Conservation (phyloP, 2,329 filamentous ascomycete species). For the Nemania diffusa region DNA sequence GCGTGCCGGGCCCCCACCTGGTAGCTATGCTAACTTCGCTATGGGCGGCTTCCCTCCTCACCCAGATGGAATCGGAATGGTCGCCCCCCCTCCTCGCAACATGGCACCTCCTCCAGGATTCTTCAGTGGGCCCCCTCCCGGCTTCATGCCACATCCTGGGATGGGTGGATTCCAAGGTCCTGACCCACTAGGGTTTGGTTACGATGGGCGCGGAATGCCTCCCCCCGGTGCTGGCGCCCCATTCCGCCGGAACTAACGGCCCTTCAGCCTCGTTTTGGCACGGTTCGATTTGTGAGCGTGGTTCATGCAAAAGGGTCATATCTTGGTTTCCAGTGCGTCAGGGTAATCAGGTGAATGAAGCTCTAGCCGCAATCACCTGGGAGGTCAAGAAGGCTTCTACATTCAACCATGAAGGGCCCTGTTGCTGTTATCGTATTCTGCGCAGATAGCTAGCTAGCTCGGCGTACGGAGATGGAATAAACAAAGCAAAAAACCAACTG, state of each 20-base stretch:
- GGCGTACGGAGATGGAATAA: not conserved
- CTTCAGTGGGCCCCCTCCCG: conserved; percentile 59
- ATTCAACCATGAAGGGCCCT: not conserved
- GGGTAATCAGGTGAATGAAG: not conserved
- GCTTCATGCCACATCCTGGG: conserved; percentile 65
- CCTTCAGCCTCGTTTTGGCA: not conserved
- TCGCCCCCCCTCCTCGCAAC: conserved; percentile 52
- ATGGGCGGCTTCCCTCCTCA: conserved; percentile 61
- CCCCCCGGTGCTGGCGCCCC: conserved; percentile 56
- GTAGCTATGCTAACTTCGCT: conserved; percentile 70
- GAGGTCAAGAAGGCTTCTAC: conserved; percentile 6
- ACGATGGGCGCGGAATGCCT: conserved; percentile 66
- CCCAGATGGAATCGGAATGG: conserved; percentile 66
- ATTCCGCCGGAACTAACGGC: conserved; percentile 52
- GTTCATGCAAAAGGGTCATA: conserved; percentile 2
- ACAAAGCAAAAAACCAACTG: conserved; percentile 1
- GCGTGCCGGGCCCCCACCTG: conserved; percentile 63
- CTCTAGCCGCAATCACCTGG: not conserved
- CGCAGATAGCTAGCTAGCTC: conserved; percentile 1
- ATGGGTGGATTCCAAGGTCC: conserved; percentile 68
- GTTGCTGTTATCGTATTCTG: not conserved
- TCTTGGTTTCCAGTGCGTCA: conserved; percentile 17
- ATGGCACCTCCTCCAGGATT: conserved; percentile 68
- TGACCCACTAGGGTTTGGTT: conserved; percentile 62
- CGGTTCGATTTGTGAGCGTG: conserved; percentile 4